These are phyloP conservation scores for Medakamo hakoo DNA, from an alignment of 139 green algal species.

Conservation along the genomic window DNA sequence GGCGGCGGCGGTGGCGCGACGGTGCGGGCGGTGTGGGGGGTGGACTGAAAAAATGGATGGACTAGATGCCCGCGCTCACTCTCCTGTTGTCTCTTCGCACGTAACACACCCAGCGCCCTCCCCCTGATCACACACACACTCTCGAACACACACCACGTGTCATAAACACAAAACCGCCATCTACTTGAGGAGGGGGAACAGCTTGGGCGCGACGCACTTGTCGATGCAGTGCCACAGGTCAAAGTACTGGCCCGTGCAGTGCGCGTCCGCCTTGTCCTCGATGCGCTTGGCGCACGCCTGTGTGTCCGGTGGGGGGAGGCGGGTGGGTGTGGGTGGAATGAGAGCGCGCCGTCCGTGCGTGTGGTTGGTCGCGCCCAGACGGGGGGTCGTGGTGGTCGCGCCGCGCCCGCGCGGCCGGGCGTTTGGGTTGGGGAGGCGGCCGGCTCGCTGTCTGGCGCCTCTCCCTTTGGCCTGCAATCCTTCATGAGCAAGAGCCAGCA, in stretches of 20 bases:
- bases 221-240: not conserved
- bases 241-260: not conserved
- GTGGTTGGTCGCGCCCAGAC: no score
- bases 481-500: no score
- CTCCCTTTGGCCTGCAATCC: no score
- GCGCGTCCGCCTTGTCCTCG: not conserved
- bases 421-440: no score
- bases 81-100: not conserved
- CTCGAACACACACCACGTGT: no score
- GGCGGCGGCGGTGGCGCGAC: not conserved
- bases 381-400: no score
- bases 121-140: no score
- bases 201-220: not conserved
- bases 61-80: no score
- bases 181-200: not conserved
- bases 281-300: not conserved
- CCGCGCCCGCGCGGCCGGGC: no score
- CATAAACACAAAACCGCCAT: not conserved
- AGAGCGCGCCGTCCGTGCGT: no score
- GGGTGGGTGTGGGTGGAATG: not conserved
- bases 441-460: no score
- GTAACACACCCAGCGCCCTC: no score
- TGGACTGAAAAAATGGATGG: not conserved
- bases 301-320: not conserved
- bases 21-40: not conserved